Evolutionary conservation across 192 early-diverging fungal species (phyloP), one percentile per base, ranked within the genome.

Genomic region (Entrophospora sp.): DNA sequence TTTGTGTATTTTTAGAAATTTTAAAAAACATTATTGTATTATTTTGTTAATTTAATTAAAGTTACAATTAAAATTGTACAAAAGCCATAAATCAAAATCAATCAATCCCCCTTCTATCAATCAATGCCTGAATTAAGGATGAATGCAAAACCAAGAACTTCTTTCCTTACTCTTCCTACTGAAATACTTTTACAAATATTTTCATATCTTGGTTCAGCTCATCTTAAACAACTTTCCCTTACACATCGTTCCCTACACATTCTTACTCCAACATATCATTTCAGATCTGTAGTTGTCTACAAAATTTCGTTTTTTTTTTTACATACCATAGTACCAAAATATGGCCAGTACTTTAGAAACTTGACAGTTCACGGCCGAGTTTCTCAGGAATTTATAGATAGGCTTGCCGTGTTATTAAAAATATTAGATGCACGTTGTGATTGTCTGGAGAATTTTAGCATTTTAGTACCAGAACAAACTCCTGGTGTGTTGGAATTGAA

Each of bases 141-240:
- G n/a, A n/a, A n/a, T n/a, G n/a, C 45, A 46, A 46, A 46, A 52
- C 49, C 28, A 31, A 52, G 25, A 31, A 1, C 12, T 8, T 52
- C 49, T 52, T 27, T 52, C 49, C 27, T 52, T 52, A 16, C 27
- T 30, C 49, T 52, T 32, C 49, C 49, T 52, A 52, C 49, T 52
- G 49, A 52, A 52, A 52, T 14, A 52, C 49, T 52, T 27, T 16
- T 52, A 30, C 49, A 52, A 52, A 52, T 52, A 16, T 30, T 30
- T 52, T 52, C 49, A 10, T 52, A 5, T 4, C 49, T 52, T 52
- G 25, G 49, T 52, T 28, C 27, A 30, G 27, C 27, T 27, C 49
- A 52, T 30, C 49, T 52, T 52, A 52, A 52, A 52, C 49, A 52
- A 52, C 49, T 52, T 52, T 52, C 49, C 9, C 49, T 52, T 31